A percentile compares a stretch with the other conserved stretches of the same genome.
Evolutionary conservation across 305 asterid species (phyloP).

Genomic region (Nicotiana rustica): DNA sequence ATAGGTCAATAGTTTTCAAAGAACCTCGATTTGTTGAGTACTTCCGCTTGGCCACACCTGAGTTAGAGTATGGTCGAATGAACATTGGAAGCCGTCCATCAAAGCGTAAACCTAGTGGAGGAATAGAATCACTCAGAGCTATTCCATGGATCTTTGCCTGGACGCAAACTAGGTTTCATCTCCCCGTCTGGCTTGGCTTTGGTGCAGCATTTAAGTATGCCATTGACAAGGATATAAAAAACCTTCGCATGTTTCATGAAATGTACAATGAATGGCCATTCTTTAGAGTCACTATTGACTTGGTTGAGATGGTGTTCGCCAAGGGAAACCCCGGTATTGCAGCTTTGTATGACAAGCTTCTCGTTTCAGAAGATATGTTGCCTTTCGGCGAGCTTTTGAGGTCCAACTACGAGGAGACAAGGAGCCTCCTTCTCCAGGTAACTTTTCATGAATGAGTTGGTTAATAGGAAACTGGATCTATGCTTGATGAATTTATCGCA

Average conservation of each 20-base stretch:
- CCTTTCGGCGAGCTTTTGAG: constrained; percentile 56
- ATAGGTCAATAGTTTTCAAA: constrained; percentile 58
- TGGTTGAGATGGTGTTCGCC: constrained; percentile 66
- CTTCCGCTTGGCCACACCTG: constrained; percentile 69
- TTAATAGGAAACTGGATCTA: neutral
- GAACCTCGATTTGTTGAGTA: constrained; percentile 70
- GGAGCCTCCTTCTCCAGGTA: constrained; percentile 59
- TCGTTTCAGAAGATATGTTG: constrained; percentile 57
- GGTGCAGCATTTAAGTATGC: constrained; percentile 63
- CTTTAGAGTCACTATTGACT: constrained; percentile 63
- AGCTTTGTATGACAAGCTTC: constrained; percentile 59
- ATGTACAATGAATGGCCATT: constrained; percentile 69
- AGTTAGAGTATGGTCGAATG: constrained; percentile 66
- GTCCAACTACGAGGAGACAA: constrained; percentile 52
- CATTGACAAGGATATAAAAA: constrained; percentile 53
- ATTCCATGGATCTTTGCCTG: constrained; percentile 72
- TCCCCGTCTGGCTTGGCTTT: constrained; percentile 68
- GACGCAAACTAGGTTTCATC: constrained; percentile 70
- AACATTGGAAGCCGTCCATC: constrained; percentile 70
- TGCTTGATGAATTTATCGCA: neutral
- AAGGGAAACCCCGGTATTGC: constrained; percentile 71
- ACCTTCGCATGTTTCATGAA: constrained; percentile 55
- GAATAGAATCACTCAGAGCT: constrained; percentile 69
- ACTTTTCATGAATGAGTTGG: constrained; percentile 2
- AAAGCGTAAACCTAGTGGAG: constrained; percentile 66